Percentiles rank a stretch among this genome's conserved stretches.
phyloP scores from a whole-genome alignment of 2,329 filamentous ascomycete species.

The Pseudogymnoascus sp. region DNA sequence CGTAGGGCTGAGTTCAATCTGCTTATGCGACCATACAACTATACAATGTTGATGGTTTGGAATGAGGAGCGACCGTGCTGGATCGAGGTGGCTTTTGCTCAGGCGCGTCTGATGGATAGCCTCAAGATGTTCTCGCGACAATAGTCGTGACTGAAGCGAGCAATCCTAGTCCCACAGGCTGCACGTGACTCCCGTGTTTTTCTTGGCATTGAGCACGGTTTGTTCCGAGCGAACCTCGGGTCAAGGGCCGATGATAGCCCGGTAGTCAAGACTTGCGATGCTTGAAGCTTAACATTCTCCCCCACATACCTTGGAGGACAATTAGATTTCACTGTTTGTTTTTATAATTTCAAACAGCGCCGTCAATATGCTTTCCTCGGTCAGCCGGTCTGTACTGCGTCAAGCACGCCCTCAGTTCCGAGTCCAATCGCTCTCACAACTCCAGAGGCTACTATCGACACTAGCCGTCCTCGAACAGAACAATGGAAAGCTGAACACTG shows the following conservation, averaged over 20 bases:
- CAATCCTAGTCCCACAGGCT: background rate
- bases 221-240: conserved; percentile 9
- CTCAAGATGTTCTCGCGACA: conserved; percentile 6
- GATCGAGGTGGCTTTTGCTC: background rate
- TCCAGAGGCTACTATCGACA: conserved; percentile 70
- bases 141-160: conserved; percentile 8
- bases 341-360: background rate
- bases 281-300: conserved; percentile 2
- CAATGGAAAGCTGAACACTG: conserved; percentile 75
- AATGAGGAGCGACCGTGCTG: conserved; percentile 3
- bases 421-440: conserved; percentile 38
- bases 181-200: background rate
- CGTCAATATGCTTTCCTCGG: conserved; percentile 27
- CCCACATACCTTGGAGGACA: conserved; percentile 10
- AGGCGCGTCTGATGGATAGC: conserved; percentile 8
- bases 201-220: conserved; percentile 1
- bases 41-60: background rate
- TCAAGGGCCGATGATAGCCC: conserved; percentile 11
- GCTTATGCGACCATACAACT: conserved; percentile 8
- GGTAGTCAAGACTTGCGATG: conserved; percentile 6
- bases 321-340: conserved; percentile 8
- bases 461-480: conserved; percentile 88
- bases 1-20: conserved; percentile 5
- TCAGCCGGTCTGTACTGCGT: conserved; percentile 23
- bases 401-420: conserved; percentile 36